phyloP scores from a whole-genome alignment of 371 early-diverging fungal genomes.

The Dinochytrium kinnereticum region DNA sequence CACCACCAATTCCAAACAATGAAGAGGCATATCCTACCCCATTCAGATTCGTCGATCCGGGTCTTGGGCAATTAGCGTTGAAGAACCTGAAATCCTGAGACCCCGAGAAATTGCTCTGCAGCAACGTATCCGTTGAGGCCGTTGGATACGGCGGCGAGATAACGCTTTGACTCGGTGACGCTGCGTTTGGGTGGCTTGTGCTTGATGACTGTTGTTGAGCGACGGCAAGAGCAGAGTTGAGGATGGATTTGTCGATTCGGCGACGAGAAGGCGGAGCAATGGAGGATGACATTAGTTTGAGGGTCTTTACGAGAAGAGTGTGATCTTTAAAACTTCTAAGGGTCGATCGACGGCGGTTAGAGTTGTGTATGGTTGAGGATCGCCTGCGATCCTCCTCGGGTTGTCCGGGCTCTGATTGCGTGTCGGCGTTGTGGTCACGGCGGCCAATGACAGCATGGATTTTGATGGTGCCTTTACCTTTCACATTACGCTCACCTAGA shows the following conservation, averaged over 20 bases:
- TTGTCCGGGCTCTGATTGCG: background rate
- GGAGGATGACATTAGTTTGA: background rate
- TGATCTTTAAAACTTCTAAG: background rate
- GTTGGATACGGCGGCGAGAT: no score
- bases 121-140: background rate
- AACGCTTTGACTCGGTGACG: no score
- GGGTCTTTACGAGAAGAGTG: background rate
- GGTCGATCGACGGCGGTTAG: slow-evolving; percentile 7
- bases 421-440: background rate
- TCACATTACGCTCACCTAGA: slow-evolving; percentile 39
- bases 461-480: slow-evolving; percentile 49
- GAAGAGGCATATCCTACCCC: no score
- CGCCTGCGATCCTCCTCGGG: no score
- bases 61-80: no score
- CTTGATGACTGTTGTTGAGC: background rate
- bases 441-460: slow-evolving; percentile 30
- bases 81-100: no score
- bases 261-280: background rate
- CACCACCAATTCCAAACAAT: background rate
- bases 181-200: no score
- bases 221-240: background rate
- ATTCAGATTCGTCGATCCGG: no score
- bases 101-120: no score
- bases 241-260: background rate
- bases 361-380: background rate